Evolutionary conservation across 139 green algal genomes (phyloP).

Genomic region (Tetradesmus lagerheimii): DNA sequence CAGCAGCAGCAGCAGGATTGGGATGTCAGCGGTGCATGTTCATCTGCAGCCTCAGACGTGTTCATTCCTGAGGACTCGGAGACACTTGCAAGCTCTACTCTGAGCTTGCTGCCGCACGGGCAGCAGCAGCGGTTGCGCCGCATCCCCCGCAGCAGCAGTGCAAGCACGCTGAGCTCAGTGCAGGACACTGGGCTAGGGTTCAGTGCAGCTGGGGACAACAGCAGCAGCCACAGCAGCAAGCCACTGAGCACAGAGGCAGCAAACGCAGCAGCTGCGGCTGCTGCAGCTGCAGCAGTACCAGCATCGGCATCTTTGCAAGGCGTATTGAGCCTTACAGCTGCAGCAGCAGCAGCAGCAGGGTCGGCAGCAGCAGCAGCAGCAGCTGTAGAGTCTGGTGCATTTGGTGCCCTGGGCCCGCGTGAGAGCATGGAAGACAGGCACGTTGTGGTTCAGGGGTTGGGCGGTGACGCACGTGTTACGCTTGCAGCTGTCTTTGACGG

Average conservation of each 20-base stretch:
- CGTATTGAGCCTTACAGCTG: conserved; percentile 1
- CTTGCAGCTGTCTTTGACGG: conserved; percentile 91
- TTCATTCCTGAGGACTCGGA: conserved; percentile 14
- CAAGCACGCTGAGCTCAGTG: conserved; percentile 1
- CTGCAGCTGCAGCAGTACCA: conserved; percentile 24
- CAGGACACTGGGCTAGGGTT: background rate
- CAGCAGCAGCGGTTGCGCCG: background rate
- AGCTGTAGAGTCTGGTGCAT: conserved; percentile 39
- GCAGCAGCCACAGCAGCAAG: background rate
- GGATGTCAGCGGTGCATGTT: background rate
- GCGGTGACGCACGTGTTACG: conserved; percentile 23
- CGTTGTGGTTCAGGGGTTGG: conserved; percentile 56
- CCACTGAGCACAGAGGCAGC: background rate
- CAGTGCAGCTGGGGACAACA: background rate
- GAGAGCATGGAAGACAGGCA: conserved; percentile 87
- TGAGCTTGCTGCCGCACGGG: background rate
- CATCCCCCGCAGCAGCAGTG: background rate
- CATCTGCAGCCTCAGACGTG: background rate
- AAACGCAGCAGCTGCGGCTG: conserved; percentile 33
- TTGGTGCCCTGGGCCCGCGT: conserved; percentile 56
- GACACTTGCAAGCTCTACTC: conserved; percentile 19
- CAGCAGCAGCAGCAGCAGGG: conserved; percentile 14
- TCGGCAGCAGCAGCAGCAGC: conserved; percentile 29
- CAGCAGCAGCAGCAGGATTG: conserved; percentile 20
- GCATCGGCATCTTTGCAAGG: background rate